phyloP scores from a whole-genome alignment of 306 rosid genomes.

The Hippophae rhamnoides region DNA sequence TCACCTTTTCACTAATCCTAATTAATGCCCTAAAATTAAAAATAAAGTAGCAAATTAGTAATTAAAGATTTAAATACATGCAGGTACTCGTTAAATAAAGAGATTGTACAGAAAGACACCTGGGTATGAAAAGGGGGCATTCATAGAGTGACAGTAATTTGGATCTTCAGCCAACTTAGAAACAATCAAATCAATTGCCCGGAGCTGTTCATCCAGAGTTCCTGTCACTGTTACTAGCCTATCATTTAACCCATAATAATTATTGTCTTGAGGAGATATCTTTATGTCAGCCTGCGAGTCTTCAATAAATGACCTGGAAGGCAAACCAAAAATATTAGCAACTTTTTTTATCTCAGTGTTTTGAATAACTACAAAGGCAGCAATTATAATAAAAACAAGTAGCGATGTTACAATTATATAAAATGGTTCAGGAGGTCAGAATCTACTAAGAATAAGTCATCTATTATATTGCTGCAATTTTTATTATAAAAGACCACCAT shows the following conservation, averaged over 20 bases:
- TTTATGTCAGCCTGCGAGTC: slow-evolving; percentile 96
- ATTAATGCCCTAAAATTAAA: not conserved
- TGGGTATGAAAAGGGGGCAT: slow-evolving; percentile 84
- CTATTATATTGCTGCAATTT: not conserved
- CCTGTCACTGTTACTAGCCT: slow-evolving; percentile 91
- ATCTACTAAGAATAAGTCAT: not conserved
- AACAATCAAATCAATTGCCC: slow-evolving; percentile 75
- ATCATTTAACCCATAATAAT: slow-evolving; percentile 80
- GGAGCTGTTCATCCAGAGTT: slow-evolving; percentile 88
- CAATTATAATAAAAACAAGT: not conserved
- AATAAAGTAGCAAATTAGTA: not conserved
- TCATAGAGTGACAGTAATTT: slow-evolving; percentile 84
- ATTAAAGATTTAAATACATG: slow-evolving; percentile 1
- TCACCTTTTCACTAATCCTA: too few relatives aligned
- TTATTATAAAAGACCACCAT: not conserved
- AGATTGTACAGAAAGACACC: slow-evolving; percentile 40
- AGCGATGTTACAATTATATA: not conserved
- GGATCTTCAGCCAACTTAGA: slow-evolving; percentile 91
- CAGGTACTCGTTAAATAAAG: not conserved
- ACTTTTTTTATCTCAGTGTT: slow-evolving; percentile 7
- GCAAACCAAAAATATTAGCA: slow-evolving; percentile 23
- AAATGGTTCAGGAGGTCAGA: not conserved
- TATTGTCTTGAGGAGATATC: slow-evolving; percentile 98
- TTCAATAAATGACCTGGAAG: slow-evolving; percentile 87
- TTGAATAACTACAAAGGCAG: slow-evolving; percentile 1